These are phyloP conservation scores for Clavispora carvajalis DNA, from an alignment of 805 yeast genomes.

Conservation along the genomic window DNA sequence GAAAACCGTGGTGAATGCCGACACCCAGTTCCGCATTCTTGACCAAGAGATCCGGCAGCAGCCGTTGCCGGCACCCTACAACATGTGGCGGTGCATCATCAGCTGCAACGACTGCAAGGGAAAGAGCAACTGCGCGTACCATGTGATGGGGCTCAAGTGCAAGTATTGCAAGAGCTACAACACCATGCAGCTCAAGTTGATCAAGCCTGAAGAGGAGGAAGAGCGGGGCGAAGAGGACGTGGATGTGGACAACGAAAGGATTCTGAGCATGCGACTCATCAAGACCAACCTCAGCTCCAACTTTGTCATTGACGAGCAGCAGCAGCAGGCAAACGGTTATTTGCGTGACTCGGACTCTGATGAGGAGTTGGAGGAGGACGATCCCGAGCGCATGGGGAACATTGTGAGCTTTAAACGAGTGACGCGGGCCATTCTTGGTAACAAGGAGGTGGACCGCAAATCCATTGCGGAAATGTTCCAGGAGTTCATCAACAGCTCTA, in stretches of 20 bases:
- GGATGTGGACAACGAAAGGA: conserved; percentile 10
- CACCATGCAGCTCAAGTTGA: conserved; percentile 65
- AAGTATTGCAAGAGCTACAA: conserved; percentile 84
- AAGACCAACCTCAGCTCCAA: conserved; percentile 33
- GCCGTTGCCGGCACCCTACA: conserved; percentile 76
- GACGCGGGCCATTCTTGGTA: conserved; percentile 12
- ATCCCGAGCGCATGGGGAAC: conserved; percentile 14
- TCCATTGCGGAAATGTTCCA: conserved; percentile 35
- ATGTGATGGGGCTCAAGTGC: conserved; percentile 82
- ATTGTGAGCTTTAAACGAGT: conserved; percentile 25
- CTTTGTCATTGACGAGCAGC: conserved; percentile 28
- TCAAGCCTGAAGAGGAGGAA: conserved; percentile 57
- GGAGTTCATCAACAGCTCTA: conserved; percentile 30
- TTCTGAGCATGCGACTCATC: conserved; percentile 26
- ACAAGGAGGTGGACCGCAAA: conserved; percentile 21
- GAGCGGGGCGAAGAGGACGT: conserved; percentile 7
- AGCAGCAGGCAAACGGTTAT: conserved; percentile 7
- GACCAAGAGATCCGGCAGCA: conserved; percentile 78
- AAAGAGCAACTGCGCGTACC: conserved; percentile 68
- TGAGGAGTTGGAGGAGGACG: conserved; percentile 20
- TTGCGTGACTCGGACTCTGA: conserved; percentile 21
- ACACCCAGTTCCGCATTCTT: conserved; percentile 77
- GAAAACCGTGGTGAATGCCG: conserved; percentile 80
- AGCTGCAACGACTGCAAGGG: conserved; percentile 87
- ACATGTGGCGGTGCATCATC: conserved; percentile 67